Percentiles rank a stretch among this genome's conserved stretches.
Evolutionary conservation across 1,284 basidiomycete genomes (phyloP).

Genomic region (Uromyces viciae-fabae): DNA sequence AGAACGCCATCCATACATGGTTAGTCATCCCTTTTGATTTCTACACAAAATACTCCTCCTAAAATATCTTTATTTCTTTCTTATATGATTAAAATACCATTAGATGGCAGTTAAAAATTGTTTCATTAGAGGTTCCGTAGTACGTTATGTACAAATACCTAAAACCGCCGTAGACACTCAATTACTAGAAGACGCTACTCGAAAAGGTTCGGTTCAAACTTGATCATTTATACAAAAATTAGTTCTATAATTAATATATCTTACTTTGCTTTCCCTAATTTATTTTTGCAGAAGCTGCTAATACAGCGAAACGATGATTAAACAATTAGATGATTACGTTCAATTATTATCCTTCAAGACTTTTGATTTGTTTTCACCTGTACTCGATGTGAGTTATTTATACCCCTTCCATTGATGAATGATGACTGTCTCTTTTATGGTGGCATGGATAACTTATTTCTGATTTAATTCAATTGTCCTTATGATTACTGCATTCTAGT

Average conservation of each 20-base stretch:
- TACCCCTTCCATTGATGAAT: too few relatives aligned
- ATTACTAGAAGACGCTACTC: conserved; percentile 90
- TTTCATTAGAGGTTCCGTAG: conserved; percentile 96
- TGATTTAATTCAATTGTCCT: too few relatives aligned
- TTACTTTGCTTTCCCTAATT: neutral
- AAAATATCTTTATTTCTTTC: too few relatives aligned
- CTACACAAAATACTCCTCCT: neutral
- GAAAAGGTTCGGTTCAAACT: conserved; percentile 62
- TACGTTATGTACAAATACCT: conserved; percentile 92
- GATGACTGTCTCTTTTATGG: too few relatives aligned
- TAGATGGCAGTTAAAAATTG: conserved; percentile 99
- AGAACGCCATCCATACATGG: conserved; percentile 94
- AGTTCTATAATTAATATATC: neutral
- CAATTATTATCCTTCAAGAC: too few relatives aligned
- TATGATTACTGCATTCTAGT: too few relatives aligned
- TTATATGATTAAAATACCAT: too few relatives aligned
- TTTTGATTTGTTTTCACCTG: too few relatives aligned
- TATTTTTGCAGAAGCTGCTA: conserved; percentile 29
- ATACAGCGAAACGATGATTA: conserved; percentile 37
- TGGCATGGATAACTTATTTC: too few relatives aligned
- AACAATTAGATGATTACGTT: neutral
- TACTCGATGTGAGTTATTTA: too few relatives aligned
- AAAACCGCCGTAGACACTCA: conserved; percentile 92
- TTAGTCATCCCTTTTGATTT: conserved; percentile 58
- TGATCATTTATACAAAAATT: neutral